Base-by-base conservation (phyloP, 2,329 filamentous ascomycete species). In the Diaporthe caulivora region DNA sequence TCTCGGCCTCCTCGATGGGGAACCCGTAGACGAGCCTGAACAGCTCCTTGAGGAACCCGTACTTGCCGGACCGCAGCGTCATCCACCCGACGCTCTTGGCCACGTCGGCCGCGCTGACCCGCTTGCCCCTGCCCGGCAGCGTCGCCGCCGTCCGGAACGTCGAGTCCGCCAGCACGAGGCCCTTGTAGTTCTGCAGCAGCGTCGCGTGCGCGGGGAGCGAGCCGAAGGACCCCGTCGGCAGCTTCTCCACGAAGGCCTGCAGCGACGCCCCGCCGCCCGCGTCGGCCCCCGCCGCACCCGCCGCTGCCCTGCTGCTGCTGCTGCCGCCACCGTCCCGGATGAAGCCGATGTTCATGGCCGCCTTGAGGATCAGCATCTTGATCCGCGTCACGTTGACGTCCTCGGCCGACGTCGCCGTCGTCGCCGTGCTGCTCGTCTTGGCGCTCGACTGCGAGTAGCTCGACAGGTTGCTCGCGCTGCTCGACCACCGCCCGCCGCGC, bases 21-120 rank as follows among this genome's bases (percentile, higher is more conserved):
- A 96, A 96, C 4, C 94, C 93, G 81, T 97, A 97, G 3, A 98
- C 95, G 53, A 96, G 87, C 70, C 90, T 89, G 84, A 94, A 98
- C 18, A 98, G 86, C 78, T 98, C 95, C 65, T 91, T 88, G 76
- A 98, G 84, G 87, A 96, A 98, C 11, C 86, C 86, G 82, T 97
- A 97, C 78, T 95, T 58, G 72, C 90, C 88, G 37, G 88, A 88
- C 49, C 90, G 91, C 72, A 90, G 87, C 69, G 90, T 89, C 89
- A 98, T 94, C 86, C 92, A 92, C 69, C 89, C 87, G 9, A 98
- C 93, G 65, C 94, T 94, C 81, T 92, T 93, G 47, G 93, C 94
- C 75, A 97, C 90, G 77, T 98, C 95, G n/a, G 87, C 83, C 0
- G 94, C 93, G 4, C 86, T 87, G 8, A 93, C 87, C 13, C 89